phyloP scores from a whole-genome alignment of 371 early-diverging fungal species.

The Mortierella sp. region DNA sequence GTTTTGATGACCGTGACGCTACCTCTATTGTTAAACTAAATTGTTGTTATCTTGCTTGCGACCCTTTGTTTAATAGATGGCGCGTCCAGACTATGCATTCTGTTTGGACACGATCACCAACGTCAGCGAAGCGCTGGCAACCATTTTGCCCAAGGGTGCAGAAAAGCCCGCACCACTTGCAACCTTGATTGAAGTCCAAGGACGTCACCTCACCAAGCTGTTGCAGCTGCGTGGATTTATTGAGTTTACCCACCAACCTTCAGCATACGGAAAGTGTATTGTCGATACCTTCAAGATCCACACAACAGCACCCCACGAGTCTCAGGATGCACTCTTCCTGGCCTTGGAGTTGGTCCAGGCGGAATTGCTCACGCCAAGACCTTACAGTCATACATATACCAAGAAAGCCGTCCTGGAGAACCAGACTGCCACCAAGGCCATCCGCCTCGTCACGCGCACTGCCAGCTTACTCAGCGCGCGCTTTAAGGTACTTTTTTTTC shows the following conservation, averaged over 20 bases:
- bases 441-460: constrained; percentile 28
- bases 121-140: constrained; percentile 38
- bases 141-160: constrained; percentile 20
- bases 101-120: constrained; percentile 32
- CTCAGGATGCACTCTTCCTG: constrained; percentile 69
- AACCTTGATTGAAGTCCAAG: constrained; percentile 40
- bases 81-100: constrained; percentile 27
- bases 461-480: constrained; percentile 40
- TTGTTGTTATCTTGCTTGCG: background rate
- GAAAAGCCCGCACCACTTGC: constrained; percentile 27
- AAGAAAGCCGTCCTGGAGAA: constrained; percentile 56
- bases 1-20: background rate
- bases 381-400: constrained; percentile 66
- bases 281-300: constrained; percentile 34
- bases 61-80: constrained; percentile 19
- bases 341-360: constrained; percentile 75
- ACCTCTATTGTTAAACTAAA: background rate
- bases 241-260: constrained; percentile 28
- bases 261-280: constrained; percentile 47
- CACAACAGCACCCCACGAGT: constrained; percentile 28
- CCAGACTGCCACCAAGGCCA: constrained; percentile 58
- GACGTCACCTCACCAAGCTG: constrained; percentile 36
- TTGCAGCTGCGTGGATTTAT: constrained; percentile 52
- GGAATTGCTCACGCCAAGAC: constrained; percentile 65
- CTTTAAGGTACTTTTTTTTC: constrained; percentile 29